A percentile compares a stretch with the other conserved stretches of the same genome.
phyloP scores from a whole-genome alignment of 2,329 filamentous ascomycete genomes.

The Scolecobasidium constrictum region DNA sequence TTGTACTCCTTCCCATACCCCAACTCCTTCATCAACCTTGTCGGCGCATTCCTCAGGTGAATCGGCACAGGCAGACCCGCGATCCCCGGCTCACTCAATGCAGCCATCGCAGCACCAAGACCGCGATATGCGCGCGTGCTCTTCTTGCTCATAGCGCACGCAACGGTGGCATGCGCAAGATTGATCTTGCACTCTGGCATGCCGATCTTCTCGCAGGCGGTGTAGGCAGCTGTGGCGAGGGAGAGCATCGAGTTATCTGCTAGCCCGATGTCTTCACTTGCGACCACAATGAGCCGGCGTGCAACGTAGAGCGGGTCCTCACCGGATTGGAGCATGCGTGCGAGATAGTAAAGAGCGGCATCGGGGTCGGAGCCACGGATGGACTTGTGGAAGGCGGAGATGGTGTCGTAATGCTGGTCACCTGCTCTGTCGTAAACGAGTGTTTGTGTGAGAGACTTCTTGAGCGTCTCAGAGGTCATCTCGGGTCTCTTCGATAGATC shows the following conservation, averaged over 20 bases:
- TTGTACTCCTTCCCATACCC: slow-evolving; percentile 90
- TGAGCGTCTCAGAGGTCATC: slow-evolving; percentile 67
- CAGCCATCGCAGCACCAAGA: slow-evolving; percentile 67
- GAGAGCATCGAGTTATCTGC: slow-evolving; percentile 77
- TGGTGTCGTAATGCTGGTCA: slow-evolving; percentile 96
- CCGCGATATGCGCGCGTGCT: slow-evolving; percentile 78
- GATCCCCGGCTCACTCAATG: slow-evolving; percentile 71
- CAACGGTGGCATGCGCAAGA: slow-evolving; percentile 76
- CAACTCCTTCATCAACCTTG: slow-evolving; percentile 82
- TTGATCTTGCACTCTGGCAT: slow-evolving; percentile 93
- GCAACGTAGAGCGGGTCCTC: slow-evolving; percentile 92
- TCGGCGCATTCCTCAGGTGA: slow-evolving; percentile 86
- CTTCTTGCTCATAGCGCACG: slow-evolving; percentile 71
- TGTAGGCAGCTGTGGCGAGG: slow-evolving; percentile 76
- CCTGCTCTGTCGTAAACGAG: slow-evolving; percentile 90
- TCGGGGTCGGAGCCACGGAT: slow-evolving; percentile 80
- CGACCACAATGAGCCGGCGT: slow-evolving; percentile 85
- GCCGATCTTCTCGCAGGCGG: slow-evolving; percentile 83
- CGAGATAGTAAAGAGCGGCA: slow-evolving; percentile 86
- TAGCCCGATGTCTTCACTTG: slow-evolving; percentile 85
- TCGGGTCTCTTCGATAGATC: slow-evolving; percentile 55
- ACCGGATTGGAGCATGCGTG: slow-evolving; percentile 88
- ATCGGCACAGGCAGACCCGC: slow-evolving; percentile 73
- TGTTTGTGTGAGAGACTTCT: slow-evolving; percentile 76
- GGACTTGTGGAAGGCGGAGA: slow-evolving; percentile 94